phyloP scores from a whole-genome alignment of 352 stramenopile species.

The Pythium plurisporium region DNA sequence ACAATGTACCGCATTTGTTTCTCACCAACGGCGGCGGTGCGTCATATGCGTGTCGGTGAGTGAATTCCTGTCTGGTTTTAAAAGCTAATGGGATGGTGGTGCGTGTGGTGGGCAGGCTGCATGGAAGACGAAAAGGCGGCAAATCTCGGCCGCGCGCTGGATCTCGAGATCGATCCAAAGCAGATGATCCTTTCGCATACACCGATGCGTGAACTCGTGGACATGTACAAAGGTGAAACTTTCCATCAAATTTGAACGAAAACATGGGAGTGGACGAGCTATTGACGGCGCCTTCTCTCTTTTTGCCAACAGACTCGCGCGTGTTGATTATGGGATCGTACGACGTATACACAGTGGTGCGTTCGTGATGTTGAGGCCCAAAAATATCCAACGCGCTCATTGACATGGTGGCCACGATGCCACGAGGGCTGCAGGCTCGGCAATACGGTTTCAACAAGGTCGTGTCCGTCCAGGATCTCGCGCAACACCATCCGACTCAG shows the following conservation, averaged over 20 bases:
- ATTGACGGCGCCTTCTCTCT: no score
- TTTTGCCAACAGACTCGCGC: conserved; percentile 63
- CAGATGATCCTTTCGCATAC: conserved; percentile 88
- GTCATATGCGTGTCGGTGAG: no score
- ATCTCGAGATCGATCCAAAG: conserved; percentile 51
- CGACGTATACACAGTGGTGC: conserved; percentile 68
- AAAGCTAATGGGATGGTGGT: no score
- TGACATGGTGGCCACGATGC: no score
- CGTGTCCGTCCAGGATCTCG: conserved; percentile 67
- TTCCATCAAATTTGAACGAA: no score
- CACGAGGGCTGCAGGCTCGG: no score
- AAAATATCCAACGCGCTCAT: no score
- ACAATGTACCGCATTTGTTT: conserved; percentile 85
- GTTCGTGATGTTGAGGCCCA: no score
- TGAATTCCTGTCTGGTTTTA: no score
- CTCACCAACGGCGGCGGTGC: conserved; percentile 75
- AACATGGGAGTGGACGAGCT: no score
- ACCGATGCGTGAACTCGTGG: conserved; percentile 78
- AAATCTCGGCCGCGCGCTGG: conserved; percentile 59
- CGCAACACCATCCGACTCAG: conserved; percentile 62
- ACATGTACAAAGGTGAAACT: conserved; percentile 53
- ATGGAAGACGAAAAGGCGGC: conserved; percentile 81
- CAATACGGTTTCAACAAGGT: conserved; percentile 85
- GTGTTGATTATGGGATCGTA: conserved; percentile 86
- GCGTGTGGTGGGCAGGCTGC: no score